Conservation (phyloP, 2,329 filamentous ascomycete species). For the Hypoxylon sp. region DNA sequence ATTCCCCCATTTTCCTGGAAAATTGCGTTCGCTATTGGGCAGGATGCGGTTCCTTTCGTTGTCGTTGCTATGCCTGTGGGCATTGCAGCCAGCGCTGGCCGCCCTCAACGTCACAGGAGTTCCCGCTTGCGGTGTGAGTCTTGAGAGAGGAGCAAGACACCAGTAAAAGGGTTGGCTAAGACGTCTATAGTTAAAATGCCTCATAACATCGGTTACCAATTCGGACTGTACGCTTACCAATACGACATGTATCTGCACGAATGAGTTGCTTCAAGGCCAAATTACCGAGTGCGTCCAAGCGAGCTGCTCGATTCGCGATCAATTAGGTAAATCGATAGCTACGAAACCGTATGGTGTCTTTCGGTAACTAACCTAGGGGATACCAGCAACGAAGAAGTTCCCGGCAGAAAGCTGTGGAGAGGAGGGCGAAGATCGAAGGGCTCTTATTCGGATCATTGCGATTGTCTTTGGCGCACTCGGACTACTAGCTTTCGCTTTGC, state of each 20-base stretch:
- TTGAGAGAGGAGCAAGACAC: slow-evolving; percentile 2
- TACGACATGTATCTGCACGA: slow-evolving; percentile 48
- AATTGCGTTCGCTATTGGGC: slow-evolving; percentile 23
- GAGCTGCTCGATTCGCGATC: slow-evolving; percentile 50
- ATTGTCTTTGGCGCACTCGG: slow-evolving; percentile 51
- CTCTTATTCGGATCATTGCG: slow-evolving; percentile 48
- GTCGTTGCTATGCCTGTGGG: slow-evolving; percentile 38
- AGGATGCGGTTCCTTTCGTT: slow-evolving; percentile 43
- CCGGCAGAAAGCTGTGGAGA: slow-evolving; percentile 49
- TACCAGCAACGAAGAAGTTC: slow-evolving; percentile 52
- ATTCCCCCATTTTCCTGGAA: slow-evolving; percentile 19
- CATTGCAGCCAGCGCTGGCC: slow-evolving; percentile 43
- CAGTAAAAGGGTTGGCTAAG: slow-evolving; percentile 17
- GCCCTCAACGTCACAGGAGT: slow-evolving; percentile 37
- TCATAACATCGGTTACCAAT: slow-evolving; percentile 28
- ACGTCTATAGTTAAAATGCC: slow-evolving; percentile 41
- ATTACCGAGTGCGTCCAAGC: slow-evolving; percentile 48
- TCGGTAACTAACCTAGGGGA: slow-evolving; percentile 15
- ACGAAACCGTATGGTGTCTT: neutral
- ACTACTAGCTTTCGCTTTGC: slow-evolving; percentile 51
- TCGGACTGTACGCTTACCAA: slow-evolving; percentile 43
- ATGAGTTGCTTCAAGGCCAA: slow-evolving; percentile 41
- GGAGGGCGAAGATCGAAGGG: slow-evolving; percentile 49
- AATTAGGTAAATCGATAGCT: slow-evolving; percentile 42
- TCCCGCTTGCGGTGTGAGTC: slow-evolving; percentile 48